phyloP scores from a whole-genome alignment of 768 basidiomycete genomes.

The Amanita jacksonii region DNA sequence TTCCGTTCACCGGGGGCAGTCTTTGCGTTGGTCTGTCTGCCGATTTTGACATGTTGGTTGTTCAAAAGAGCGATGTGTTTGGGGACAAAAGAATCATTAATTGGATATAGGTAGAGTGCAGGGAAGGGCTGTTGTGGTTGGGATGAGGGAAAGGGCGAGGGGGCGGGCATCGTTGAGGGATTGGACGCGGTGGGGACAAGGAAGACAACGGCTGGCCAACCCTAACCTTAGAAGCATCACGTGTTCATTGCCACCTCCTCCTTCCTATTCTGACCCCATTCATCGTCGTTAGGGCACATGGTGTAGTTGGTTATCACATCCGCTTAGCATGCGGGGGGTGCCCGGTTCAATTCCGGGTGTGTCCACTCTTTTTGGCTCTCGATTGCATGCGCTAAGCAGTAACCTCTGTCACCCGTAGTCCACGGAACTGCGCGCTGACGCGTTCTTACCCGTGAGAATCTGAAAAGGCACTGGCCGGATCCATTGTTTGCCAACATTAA shows the following conservation, averaged over 20 bases:
- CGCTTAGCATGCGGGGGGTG: conserved; percentile 18
- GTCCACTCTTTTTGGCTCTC: conserved; percentile 8
- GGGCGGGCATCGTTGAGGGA: conserved; percentile 18
- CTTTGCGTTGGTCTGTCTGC: conserved; percentile 92
- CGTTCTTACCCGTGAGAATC: too few species aligned
- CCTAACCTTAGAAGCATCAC: conserved; percentile 6
- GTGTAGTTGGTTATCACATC: conserved; percentile 27
- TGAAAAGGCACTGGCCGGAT: too few species aligned
- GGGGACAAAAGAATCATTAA: conserved; percentile 90
- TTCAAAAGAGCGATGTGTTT: conserved; percentile 82
- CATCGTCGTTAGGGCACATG: conserved; percentile 16
- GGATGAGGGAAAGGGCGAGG: conserved; percentile 13
- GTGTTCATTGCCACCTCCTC: background rate
- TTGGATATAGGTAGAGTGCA: conserved; percentile 72
- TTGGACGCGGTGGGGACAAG: conserved; percentile 9
- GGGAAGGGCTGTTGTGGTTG: conserved; percentile 21
- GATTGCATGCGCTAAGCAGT: background rate
- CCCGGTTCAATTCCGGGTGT: conserved; percentile 10
- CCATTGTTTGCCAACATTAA: too few species aligned
- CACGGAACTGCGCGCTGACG: background rate
- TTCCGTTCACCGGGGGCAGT: conserved; percentile 89
- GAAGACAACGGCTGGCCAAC: background rate
- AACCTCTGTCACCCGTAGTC: background rate
- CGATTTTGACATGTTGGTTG: conserved; percentile 78
- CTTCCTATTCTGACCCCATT: background rate